These are phyloP conservation scores for Fusarium liriodendri DNA, from an alignment of 2,329 filamentous ascomycete genomes.

Conservation along the genomic window DNA sequence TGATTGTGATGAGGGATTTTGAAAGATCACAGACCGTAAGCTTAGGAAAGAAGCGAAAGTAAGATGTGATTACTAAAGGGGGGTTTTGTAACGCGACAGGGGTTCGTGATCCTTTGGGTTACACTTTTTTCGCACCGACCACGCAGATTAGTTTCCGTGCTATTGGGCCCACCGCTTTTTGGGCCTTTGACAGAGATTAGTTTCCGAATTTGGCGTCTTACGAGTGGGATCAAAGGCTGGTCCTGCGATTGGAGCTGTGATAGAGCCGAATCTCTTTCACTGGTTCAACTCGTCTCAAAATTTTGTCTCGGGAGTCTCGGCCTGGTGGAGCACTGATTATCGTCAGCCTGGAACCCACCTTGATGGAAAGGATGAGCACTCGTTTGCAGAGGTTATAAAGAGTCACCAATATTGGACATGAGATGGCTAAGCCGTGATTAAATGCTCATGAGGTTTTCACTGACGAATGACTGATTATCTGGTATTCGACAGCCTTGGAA, in stretches of 20 bases:
- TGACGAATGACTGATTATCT: background rate
- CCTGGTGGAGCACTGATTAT: background rate
- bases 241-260: background rate
- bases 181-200: too few relatives aligned
- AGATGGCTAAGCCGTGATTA: background rate
- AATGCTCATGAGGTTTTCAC: background rate
- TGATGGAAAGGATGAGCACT: background rate
- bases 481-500: background rate
- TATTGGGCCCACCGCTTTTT: too few relatives aligned
- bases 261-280: background rate
- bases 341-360: background rate
- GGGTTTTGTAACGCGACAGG: background rate
- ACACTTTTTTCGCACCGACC: background rate
- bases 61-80: background rate
- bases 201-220: background rate
- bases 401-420: background rate
- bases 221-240: background rate
- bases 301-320: background rate
- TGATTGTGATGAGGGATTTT: background rate
- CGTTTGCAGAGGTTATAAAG: background rate
- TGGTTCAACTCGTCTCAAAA: background rate
- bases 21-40: background rate
- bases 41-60: background rate
- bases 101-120: background rate
- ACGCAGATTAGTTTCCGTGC: background rate